Conservation (phyloP, 257 asterid species). For the Prunella vulgaris region DNA sequence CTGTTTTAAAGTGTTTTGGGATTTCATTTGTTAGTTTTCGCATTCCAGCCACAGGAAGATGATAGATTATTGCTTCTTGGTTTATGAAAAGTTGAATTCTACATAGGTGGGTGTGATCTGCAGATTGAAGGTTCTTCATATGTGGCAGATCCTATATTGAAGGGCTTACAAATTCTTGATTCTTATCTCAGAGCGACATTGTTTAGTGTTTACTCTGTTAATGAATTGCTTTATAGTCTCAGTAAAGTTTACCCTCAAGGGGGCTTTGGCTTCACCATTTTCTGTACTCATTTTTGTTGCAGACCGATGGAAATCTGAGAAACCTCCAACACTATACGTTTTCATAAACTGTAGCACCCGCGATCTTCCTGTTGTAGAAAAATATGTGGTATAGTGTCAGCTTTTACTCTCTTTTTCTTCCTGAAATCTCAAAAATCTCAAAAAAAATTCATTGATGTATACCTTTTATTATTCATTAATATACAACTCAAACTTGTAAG, state of each 20-base stretch:
- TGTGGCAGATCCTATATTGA: background rate
- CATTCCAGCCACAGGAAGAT: background rate
- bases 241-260: background rate
- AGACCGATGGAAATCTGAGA: constrained; percentile 89
- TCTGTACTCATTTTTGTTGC: constrained; percentile 22
- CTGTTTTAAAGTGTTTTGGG: background rate
- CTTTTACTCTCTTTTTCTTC: constrained; percentile 16
- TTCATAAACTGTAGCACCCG: constrained; percentile 87
- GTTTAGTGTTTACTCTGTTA: background rate
- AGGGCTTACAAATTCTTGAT: background rate
- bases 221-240: background rate
- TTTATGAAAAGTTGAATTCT: background rate
- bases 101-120: too few species aligned
- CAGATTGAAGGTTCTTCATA: too few species aligned
- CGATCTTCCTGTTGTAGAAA: constrained; percentile 75
- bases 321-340: constrained; percentile 73
- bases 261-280: constrained; percentile 12
- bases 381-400: constrained; percentile 74
- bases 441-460: background rate
- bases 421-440: background rate
- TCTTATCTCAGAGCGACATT: background rate
- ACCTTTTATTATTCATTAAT: background rate
- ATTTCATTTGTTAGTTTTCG: background rate
- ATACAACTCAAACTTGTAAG: too few species aligned
- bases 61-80: background rate